Percentiles rank a stretch among this genome's conserved stretches.
Evolutionary conservation across 2,329 filamentous ascomycete species (phyloP).

Genomic region (Paracorniculantispora psalliotae): DNA sequence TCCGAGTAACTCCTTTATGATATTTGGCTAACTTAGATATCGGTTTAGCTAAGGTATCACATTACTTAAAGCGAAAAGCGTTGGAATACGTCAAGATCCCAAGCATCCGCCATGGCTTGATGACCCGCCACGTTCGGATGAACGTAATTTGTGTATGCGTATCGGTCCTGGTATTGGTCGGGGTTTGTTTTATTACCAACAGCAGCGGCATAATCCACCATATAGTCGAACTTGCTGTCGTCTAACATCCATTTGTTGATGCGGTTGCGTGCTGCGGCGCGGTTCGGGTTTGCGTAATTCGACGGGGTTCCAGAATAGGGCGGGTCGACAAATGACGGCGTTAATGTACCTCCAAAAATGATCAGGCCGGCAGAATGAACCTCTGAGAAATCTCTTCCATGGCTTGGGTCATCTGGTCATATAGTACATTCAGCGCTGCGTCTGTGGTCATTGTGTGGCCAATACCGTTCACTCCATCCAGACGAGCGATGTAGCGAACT

Average conservation of each 20-base stretch:
- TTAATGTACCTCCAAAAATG: not conserved
- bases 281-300: not conserved
- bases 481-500: not conserved
- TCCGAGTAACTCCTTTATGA: no score
- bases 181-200: not conserved
- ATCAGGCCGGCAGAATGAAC: not conserved
- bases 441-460: not conserved
- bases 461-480: not conserved
- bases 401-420: not conserved
- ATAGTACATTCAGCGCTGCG: not conserved
- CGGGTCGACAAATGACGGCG: not conserved
- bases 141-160: not conserved
- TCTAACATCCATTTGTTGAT: not conserved
- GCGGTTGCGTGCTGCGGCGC: not conserved
- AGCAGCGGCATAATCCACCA: not conserved
- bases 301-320: not conserved
- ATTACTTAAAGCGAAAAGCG: not conserved
- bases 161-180: not conserved
- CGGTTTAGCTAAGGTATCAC: not conserved
- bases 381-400: not conserved
- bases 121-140: not conserved
- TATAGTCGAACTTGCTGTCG: not conserved
- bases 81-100: no score
- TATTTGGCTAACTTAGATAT: no score
- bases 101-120: not conserved